These are phyloP conservation scores for Gaillardinia entomophila DNA, from an alignment of 805 yeast species.

Conservation along the genomic window DNA sequence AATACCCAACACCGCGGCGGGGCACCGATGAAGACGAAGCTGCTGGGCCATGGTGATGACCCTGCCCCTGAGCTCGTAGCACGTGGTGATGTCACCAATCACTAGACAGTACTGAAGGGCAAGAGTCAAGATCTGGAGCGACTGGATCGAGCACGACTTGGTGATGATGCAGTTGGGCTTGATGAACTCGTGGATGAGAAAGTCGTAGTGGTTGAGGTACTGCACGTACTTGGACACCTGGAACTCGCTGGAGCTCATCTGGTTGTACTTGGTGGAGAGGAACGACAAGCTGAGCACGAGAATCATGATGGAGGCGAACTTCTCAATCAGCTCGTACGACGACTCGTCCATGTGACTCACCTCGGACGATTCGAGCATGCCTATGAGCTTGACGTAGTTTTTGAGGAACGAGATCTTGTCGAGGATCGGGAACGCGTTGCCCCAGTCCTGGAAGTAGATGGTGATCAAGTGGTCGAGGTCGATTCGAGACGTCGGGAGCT, in stretches of 20 bases:
- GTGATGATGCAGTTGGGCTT: conserved; percentile 53
- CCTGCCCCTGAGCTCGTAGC: conserved; percentile 71
- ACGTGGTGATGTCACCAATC: conserved; percentile 65
- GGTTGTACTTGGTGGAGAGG: conserved; percentile 36
- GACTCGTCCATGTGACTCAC: conserved; percentile 3
- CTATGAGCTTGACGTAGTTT: conserved; percentile 46
- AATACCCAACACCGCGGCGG: conserved; percentile 74
- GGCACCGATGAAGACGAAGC: conserved; percentile 78
- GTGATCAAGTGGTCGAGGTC: conserved; percentile 65
- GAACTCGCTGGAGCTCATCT: conserved; percentile 2
- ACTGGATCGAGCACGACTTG: conserved; percentile 55
- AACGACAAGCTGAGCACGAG: conserved; percentile 43
- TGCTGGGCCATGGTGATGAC: conserved; percentile 82
- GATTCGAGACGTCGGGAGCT: conserved; percentile 44
- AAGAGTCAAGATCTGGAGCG: conserved; percentile 63
- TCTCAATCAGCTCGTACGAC: conserved; percentile 36
- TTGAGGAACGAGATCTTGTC: conserved; percentile 64
- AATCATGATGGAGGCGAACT: conserved; percentile 52
- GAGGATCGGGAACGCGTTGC: conserved; percentile 59
- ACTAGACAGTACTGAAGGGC: conserved; percentile 67
- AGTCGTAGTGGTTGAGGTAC: conserved; percentile 47
- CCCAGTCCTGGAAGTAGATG: conserved; percentile 75
- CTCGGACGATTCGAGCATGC: conserved; percentile 33
- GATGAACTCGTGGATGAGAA: conserved; percentile 55
- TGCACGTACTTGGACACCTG: conserved; percentile 9